Base-by-base conservation (phyloP, 371 early-diverging fungal species). In the Haplosporangium sp. region DNA sequence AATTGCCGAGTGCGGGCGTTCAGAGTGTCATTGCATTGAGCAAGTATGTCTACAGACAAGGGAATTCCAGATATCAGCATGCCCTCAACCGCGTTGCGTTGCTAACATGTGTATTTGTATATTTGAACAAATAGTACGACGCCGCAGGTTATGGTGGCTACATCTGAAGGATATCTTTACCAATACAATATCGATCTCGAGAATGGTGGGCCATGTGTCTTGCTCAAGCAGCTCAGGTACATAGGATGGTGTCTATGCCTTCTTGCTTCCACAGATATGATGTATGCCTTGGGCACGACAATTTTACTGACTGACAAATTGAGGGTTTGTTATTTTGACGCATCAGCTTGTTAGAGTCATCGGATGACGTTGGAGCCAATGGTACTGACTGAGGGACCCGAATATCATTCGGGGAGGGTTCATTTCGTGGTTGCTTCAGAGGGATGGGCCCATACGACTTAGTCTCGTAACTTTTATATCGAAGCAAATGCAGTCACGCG, bases 131-230 rank as follows among this genome's bases (percentile, higher is more conserved):
- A 29, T 79, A 91, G 91, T 56, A 87, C 89, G 0, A 88, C 90
- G 1, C 93, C 92, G 16, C 94, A 95, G 80, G 88, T 97, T 51
- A 91, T 94, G 90, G 97, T 98, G 1, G 93, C 94, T 12, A 96
- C 96, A 0, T 92, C 95, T 0, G 94, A 96, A 71, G 98, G 98
- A 0, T 93, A 87, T 62, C 91, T 97, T 71, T 96, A 96, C 79
- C 91, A 92, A 69, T 98, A 95, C 81, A 91, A 89, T 66, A 91
- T 98, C 69, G 95, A 96, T 80, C 68, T 93, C 54, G 95, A 95
- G 64, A 90, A 89, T 57, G 98, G 98, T 43, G 98, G 97, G 16
- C 97, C 94, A 82, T 96, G 96, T 76, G 87, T 90, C 5, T 80
- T 96, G 62, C 83, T 93, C 23, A 96, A 94, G 80, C 95, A 96